Percentiles rank a stretch among this genome's conserved stretches.
These are phyloP conservation scores for Cinnamomum chago DNA, from an alignment of 164 flowering plant species.

Conservation along the genomic window DNA sequence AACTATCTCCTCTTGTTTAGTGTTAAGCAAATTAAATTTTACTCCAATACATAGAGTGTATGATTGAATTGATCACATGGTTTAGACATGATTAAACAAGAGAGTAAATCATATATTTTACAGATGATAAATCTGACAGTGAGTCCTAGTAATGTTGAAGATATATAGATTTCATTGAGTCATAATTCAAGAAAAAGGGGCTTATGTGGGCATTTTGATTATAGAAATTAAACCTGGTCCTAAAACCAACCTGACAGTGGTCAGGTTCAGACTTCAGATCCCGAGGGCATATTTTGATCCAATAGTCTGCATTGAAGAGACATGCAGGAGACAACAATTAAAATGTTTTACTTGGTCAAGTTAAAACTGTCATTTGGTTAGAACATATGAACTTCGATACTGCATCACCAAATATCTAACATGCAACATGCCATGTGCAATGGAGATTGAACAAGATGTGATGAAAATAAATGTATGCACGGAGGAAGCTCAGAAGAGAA, in stretches of 20 bases:
- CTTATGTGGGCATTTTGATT: not conserved
- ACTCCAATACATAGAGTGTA: not conserved
- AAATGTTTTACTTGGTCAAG: not conserved
- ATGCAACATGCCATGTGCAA: constrained; percentile 3
- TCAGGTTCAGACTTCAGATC: not conserved
- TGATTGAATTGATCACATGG: not conserved
- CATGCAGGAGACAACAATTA: not conserved
- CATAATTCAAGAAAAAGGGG: not conserved
- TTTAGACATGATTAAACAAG: not conserved
- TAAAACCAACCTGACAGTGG: not conserved
- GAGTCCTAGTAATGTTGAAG: not conserved
- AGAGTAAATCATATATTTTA: not conserved
- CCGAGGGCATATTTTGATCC: not conserved
- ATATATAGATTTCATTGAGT: too few species aligned
- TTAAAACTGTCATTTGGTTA: not conserved
- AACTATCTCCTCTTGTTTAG: too few species aligned
- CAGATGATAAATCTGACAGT: too few species aligned
- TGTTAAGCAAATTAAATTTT: too few species aligned
- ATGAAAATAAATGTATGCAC: not conserved
- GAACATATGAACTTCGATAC: not conserved
- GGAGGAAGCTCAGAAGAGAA: not conserved
- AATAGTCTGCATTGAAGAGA: not conserved
- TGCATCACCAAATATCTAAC: not conserved
- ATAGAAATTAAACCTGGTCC: not conserved
- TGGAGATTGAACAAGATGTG: not conserved